Conservation (phyloP, 139 green algal genomes). For the Monoraphidium neglectum region DNA sequence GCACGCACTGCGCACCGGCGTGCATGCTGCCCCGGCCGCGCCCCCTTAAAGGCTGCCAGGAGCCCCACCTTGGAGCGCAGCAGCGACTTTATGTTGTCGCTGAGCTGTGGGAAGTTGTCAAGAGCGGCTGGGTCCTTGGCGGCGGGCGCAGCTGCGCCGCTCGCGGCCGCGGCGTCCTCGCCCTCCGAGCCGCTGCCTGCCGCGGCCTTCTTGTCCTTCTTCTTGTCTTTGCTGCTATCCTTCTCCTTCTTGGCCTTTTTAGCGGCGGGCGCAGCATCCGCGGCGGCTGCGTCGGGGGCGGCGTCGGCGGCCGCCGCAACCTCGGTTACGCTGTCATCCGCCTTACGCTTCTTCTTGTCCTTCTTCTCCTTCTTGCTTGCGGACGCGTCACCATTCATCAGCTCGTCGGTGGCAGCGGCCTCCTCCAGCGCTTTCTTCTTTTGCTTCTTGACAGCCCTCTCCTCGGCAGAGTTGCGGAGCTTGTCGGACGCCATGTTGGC, state of each 20-base stretch:
- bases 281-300: background rate
- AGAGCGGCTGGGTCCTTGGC: slow-evolving; percentile 59
- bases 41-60: background rate
- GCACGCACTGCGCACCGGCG: no score
- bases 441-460: no score
- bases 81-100: slow-evolving; percentile 65
- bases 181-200: background rate
- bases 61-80: slow-evolving; percentile 56
- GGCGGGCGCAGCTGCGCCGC: background rate
- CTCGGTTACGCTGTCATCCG: background rate
- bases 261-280: background rate
- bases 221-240: background rate
- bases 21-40: slow-evolving; percentile 10
- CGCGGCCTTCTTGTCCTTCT: background rate
- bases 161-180: background rate
- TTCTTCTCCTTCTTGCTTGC: slow-evolving; percentile 23
- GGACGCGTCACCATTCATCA: no score
- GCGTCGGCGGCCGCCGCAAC: background rate
- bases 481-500: background rate
- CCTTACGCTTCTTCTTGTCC: slow-evolving; percentile 27
- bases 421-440: no score
- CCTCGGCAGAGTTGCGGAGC: background rate
- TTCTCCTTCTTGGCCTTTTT: slow-evolving; percentile 22
- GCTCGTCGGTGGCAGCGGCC: no score
- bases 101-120: slow-evolving; percentile 80